Evolutionary conservation across 306 rosid species (phyloP), one percentile per base, ranked within the genome.

Genomic region (Psophocarpus tetragonolobus): DNA sequence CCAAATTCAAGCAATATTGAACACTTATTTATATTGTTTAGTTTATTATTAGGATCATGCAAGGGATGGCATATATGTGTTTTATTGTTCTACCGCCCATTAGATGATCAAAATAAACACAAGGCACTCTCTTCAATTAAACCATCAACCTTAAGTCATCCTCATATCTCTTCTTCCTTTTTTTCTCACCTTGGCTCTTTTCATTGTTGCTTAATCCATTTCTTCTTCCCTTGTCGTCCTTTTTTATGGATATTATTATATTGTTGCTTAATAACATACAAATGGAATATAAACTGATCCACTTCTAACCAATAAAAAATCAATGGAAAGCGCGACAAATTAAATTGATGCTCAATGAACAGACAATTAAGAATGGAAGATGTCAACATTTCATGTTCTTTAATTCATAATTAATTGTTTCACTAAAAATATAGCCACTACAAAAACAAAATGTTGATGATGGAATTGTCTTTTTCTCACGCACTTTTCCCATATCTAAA

Each of bases 1-100:
- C 80, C 4, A 2, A 50, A 10, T 88, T 80, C 58, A 80, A 38
- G 21, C 61, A 62, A 10, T 26, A 68, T 67, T 73, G 51, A 68
- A 47, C 26, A 45, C n/a, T n/a, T n/a, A n/a, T n/a, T n/a, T n/a
- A 45, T 4, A 27, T 36, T 61, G 15, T 3, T 38, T 9, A 38
- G n/a, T n/a, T n/a, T n/a, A 8, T 3, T 3, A 38, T 38, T 38
- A 38, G 44, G 44, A 38, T 38, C 44, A 38, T 38, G 74, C 61
- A 38, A 12, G 58, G 8, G 12, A 5, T 56, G 17, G 5, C 21
- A 24, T 27, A 24, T 27, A 1, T 51, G 61, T 32, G 12, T 78
- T 12, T 56, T 78, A 66, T 13, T 48, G 24, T 35, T 1, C 39
- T 60, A 75, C 33, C 26, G 27, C 17, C 58, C 8, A 24, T 68